Percentiles rank a stretch among this genome's conserved stretches.
These are phyloP conservation scores for Penicillium sp. DNA, from an alignment of 2,329 filamentous ascomycete genomes.

Conservation along the genomic window DNA sequence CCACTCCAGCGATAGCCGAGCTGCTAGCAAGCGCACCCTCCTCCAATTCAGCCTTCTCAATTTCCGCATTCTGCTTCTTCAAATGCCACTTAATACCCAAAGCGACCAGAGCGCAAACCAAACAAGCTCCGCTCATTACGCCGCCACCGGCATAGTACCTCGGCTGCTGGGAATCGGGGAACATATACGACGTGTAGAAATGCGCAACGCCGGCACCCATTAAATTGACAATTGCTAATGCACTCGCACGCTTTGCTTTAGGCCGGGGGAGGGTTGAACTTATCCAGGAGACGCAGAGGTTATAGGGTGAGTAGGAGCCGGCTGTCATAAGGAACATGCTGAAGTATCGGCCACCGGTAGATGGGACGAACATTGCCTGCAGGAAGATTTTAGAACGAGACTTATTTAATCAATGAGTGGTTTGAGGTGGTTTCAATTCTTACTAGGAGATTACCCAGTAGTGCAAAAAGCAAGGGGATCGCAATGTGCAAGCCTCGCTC, in stretches of 20 bases:
- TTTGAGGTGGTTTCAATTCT: too few relatives aligned
- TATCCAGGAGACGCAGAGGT: slow-evolving; percentile 20
- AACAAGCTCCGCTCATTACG: slow-evolving; percentile 12
- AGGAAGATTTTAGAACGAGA: not conserved
- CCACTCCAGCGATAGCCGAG: slow-evolving; percentile 3
- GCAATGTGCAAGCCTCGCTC: slow-evolving; percentile 29
- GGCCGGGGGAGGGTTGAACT: slow-evolving; percentile 29
- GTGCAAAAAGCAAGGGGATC: slow-evolving; percentile 21
- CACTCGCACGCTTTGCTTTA: slow-evolving; percentile 26
- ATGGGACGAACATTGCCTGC: slow-evolving; percentile 18
- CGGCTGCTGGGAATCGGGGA: slow-evolving; percentile 18
- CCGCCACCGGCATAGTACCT: slow-evolving; percentile 18
- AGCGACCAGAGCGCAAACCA: slow-evolving; percentile 13
- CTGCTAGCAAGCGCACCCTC: slow-evolving; percentile 3
- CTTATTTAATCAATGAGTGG: too few relatives aligned
- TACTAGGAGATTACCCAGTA: slow-evolving; percentile 18
- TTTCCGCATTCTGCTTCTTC: slow-evolving; percentile 7
- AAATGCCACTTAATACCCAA: slow-evolving; percentile 14
- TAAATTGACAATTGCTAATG: slow-evolving; percentile 30
- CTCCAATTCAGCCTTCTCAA: slow-evolving; percentile 11
- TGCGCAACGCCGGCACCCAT: slow-evolving; percentile 25
- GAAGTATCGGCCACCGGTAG: slow-evolving; percentile 16
- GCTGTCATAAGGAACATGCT: slow-evolving; percentile 22
- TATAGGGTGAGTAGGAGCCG: slow-evolving; percentile 19
- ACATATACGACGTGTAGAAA: slow-evolving; percentile 22